These are phyloP conservation scores for Begonia peltatifolia DNA, from an alignment of 306 rosid species.

Conservation along the genomic window DNA sequence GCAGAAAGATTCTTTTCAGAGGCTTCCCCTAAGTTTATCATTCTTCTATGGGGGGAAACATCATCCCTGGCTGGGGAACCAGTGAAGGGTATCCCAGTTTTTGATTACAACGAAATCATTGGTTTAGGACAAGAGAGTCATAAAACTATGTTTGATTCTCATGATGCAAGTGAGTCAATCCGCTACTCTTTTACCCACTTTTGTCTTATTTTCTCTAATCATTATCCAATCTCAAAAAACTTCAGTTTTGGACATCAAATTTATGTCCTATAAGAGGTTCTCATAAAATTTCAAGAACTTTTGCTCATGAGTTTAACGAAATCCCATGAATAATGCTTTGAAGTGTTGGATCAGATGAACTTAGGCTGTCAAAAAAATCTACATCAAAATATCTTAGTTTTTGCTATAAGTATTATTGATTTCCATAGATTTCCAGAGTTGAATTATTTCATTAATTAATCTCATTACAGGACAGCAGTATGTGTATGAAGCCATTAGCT, in stretches of 20 bases:
- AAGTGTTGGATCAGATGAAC: no score
- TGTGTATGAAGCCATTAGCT: slow-evolving; percentile 46
- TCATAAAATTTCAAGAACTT: no score
- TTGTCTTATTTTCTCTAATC: no score
- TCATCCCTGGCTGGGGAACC: slow-evolving; percentile 31
- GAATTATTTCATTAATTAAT: not conserved
- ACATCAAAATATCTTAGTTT: no score
- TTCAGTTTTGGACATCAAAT: no score
- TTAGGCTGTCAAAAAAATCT: no score
- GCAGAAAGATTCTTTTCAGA: slow-evolving; percentile 37
- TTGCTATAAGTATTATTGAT: no score
- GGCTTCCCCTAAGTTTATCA: slow-evolving; percentile 44
- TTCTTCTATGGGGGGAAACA: slow-evolving; percentile 95
- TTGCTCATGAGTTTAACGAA: no score
- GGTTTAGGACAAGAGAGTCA: slow-evolving; percentile 54
- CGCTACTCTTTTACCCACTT: slow-evolving; percentile 6
- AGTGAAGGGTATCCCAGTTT: slow-evolving; percentile 34
- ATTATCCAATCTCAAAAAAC: no score
- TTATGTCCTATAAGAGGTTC: no score
- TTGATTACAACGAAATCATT: slow-evolving; percentile 45
- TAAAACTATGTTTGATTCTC: slow-evolving; percentile 23
- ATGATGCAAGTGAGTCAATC: slow-evolving; percentile 42
- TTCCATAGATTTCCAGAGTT: not conserved
- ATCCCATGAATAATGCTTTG: no score
- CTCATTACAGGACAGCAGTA: slow-evolving; percentile 34